phyloP scores from a whole-genome alignment of 2,329 filamentous ascomycete genomes.

The Fusarium goolgardi region DNA sequence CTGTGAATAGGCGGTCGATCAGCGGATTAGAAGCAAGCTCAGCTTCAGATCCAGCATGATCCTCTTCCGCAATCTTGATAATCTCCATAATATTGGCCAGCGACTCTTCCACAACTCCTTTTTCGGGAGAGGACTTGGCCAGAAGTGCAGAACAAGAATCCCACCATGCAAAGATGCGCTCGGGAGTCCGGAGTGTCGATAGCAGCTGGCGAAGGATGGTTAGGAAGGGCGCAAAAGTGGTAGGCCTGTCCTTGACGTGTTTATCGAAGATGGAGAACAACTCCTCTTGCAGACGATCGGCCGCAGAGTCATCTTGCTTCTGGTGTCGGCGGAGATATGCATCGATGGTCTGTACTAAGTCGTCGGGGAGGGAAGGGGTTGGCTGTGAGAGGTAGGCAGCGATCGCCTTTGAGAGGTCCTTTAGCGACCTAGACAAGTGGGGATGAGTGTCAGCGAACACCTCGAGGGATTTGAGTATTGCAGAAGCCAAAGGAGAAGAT shows the following conservation, averaged over 20 bases:
- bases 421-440: conserved; percentile 61
- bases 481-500: conserved; percentile 30
- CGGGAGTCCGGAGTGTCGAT: conserved; percentile 71
- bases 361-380: conserved; percentile 72
- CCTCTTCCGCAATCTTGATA: conserved; percentile 70
- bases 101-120: conserved; percentile 71
- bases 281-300: conserved; percentile 80
- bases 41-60: conserved; percentile 58
- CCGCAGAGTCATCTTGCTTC: conserved; percentile 73
- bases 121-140: conserved; percentile 69
- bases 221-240: conserved; percentile 75
- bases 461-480: conserved; percentile 23
- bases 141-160: conserved; percentile 57
- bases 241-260: conserved; percentile 66
- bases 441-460: conserved; percentile 38
- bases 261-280: conserved; percentile 74
- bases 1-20: conserved; percentile 65
- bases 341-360: conserved; percentile 70
- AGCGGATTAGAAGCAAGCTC: conserved; percentile 62
- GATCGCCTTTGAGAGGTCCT: conserved; percentile 70
- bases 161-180: conserved; percentile 78
- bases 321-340: conserved; percentile 75
- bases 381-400: conserved; percentile 61
- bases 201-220: conserved; percentile 72
- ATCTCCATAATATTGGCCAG: conserved; percentile 73